Evolutionary conservation across 1,284 basidiomycete species (phyloP), one percentile per base, ranked within the genome.

Genomic region (Melampsora americana): DNA sequence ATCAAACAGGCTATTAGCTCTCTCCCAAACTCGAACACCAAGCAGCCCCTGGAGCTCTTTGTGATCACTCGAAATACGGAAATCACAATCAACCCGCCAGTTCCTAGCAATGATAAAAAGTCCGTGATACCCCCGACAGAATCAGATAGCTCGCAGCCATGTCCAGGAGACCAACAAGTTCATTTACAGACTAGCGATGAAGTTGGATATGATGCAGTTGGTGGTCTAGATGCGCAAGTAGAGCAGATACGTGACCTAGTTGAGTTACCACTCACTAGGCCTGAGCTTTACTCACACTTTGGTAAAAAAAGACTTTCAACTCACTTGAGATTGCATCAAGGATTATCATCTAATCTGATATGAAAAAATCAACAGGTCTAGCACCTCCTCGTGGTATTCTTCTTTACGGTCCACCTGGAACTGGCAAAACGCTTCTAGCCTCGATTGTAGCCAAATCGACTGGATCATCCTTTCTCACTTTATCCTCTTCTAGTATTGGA

Each of bases 161-260:
- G 23, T 44, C 23, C 35, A 5, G 42, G n/a, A 39, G 28, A 20
- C 16, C 12, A 18, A 26, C 20, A 62, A 11, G 28, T 39, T 23
- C 26, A 53, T 6, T 39, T 46, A 12, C 35, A 46, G 16, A 35
- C 62, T 3, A 50, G 0, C 35, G 62, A 32, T 28, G 61, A 65
- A 39, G 18, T 56, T 18, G 64, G 72, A n/a, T 88, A 87, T 81
- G 86, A 88, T 20, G 86, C 88, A 18, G 89, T 99, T 20, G 96
- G 96, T 32, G 96, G 96, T 2, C 86, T 99, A 32, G 87, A 90
- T 79, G 87, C 88, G 79, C 94, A 97, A 81, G 95, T 99, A 78
- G 86, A 88, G 70, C 89, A 93, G 82, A 92, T 99, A 78, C 88
- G 91, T 50, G 90, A 94, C 80, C 87, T 99, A n/a, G 88, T 99